These are phyloP conservation scores for Cladosporium phlei DNA, from an alignment of 2,329 filamentous ascomycete genomes.

Conservation along the genomic window DNA sequence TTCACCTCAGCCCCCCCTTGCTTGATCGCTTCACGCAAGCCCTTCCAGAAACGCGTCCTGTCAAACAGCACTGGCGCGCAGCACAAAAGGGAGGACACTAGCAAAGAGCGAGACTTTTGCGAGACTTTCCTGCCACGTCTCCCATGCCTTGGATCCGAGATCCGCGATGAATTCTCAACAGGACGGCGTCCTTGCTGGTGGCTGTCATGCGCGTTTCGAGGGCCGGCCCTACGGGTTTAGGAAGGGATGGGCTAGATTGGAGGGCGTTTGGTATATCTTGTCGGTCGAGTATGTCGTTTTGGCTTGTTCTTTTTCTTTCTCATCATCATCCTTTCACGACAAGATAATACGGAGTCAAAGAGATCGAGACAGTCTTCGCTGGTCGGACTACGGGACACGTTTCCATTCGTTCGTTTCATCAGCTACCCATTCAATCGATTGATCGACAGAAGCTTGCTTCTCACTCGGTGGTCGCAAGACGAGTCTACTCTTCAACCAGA, in stretches of 20 bases:
- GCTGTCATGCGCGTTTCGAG: conserved; percentile 10
- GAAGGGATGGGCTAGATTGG: background rate
- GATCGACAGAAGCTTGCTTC: background rate
- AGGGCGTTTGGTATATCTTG: conserved; percentile 3
- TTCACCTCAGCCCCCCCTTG: conserved; percentile 1
- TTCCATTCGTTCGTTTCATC: too few relatives aligned
- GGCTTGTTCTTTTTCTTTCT: background rate
- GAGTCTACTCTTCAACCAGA: conserved; percentile 18
- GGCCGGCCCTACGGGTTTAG: background rate
- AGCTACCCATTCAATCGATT: background rate
- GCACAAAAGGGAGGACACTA: conserved; percentile 9
- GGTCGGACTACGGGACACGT: background rate
- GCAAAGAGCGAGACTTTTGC: conserved; percentile 1
- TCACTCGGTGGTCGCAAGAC: background rate
- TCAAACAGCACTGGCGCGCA: background rate
- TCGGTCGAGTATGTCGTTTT: background rate
- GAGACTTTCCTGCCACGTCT: conserved; percentile 1
- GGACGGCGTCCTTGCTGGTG: background rate
- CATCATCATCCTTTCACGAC: too few relatives aligned
- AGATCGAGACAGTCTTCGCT: too few relatives aligned
- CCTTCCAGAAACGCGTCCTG: background rate
- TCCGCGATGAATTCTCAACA: too few relatives aligned
- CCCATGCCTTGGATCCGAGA: too few relatives aligned
- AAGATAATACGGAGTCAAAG: too few relatives aligned
- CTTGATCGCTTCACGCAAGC: conserved; percentile 2